Evolutionary conservation across 1,139 yeast species (phyloP).

Genomic region (Debaryomycetaceae sp.): DNA sequence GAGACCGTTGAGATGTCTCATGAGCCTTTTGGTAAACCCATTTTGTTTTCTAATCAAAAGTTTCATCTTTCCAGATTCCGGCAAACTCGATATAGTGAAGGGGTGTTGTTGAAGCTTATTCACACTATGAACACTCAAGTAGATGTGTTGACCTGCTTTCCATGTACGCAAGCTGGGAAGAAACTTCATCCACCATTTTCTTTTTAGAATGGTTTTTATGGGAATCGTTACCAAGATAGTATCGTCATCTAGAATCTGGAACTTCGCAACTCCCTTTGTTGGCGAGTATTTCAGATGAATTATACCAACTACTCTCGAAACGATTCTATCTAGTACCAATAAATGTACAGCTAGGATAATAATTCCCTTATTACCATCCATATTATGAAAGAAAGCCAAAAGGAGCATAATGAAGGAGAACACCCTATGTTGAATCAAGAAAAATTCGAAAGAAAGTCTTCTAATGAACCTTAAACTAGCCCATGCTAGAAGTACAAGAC

Average conservation of each 20-base stretch:
- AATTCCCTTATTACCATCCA: conserved; percentile 25
- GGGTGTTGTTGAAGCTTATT: conserved; percentile 44
- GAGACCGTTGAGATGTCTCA: conserved; percentile 20
- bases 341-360: conserved; percentile 43
- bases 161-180: conserved; percentile 41
- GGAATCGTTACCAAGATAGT: conserved; percentile 41
- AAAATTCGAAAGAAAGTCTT: conserved; percentile 40
- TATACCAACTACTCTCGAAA: conserved; percentile 25
- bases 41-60: conserved; percentile 36
- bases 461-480: conserved; percentile 37
- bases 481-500: conserved; percentile 34
- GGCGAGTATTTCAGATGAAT: conserved; percentile 36
- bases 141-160: conserved; percentile 49
- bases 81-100: conserved; percentile 41
- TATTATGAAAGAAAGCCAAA: conserved; percentile 41
- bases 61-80: conserved; percentile 35
- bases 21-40: conserved; percentile 43
- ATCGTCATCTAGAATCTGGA: conserved; percentile 39
- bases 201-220: conserved; percentile 12
- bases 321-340: conserved; percentile 42
- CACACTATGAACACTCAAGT: conserved; percentile 36
- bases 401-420: conserved; percentile 43
- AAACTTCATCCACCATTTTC: conserved; percentile 29
- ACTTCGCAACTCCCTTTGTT: conserved; percentile 35
- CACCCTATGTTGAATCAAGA: conserved; percentile 42